Percentiles rank a stretch among this genome's conserved stretches.
phyloP scores from a whole-genome alignment of 768 basidiomycete species.

The Rhizopogon rudus region DNA sequence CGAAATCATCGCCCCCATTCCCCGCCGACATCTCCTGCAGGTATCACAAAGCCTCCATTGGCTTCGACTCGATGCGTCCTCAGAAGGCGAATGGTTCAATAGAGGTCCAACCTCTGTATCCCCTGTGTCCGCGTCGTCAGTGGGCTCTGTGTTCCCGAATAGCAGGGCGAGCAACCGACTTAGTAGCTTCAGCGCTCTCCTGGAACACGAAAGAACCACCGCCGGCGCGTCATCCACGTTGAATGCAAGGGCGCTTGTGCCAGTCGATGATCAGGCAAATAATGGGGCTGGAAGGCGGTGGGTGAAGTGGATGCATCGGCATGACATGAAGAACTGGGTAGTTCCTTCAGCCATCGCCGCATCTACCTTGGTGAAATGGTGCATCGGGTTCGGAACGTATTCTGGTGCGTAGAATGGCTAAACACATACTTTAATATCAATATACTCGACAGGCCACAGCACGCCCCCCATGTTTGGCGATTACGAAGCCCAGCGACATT shows the following conservation, averaged over 20 bases:
- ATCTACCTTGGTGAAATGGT: conserved; percentile 58
- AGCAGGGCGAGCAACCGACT: conserved; percentile 14
- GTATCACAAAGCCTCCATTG: conserved; percentile 54
- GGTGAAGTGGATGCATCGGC: conserved; percentile 79
- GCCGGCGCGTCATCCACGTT: conserved; percentile 9
- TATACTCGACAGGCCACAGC: conserved; percentile 42
- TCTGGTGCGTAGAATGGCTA: conserved; percentile 53
- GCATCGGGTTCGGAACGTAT: conserved; percentile 71
- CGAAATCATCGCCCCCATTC: conserved; percentile 59
- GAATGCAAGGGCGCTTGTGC: conserved; percentile 6
- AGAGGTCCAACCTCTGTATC: conserved; percentile 43
- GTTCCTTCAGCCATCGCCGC: conserved; percentile 50
- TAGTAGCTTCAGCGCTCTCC: conserved; percentile 44
- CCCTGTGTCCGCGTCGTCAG: conserved; percentile 18
- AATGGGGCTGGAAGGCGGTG: conserved; percentile 52
- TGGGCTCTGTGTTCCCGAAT: conserved; percentile 18
- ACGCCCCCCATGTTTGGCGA: conserved; percentile 87
- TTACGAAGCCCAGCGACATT: conserved; percentile 91
- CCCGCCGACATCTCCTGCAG: conserved; percentile 62
- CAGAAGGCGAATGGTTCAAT: conserved; percentile 36
- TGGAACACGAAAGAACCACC: conserved; percentile 26
- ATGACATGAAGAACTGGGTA: conserved; percentile 54
- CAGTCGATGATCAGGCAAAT: conserved; percentile 15
- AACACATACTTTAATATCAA: not conserved
- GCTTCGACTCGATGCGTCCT: conserved; percentile 42